Evolutionary conservation across 495 filamentous ascomycete species (phyloP), one percentile per base, ranked within the genome.

Genomic region (Massariosphaeria phaeospora): DNA sequence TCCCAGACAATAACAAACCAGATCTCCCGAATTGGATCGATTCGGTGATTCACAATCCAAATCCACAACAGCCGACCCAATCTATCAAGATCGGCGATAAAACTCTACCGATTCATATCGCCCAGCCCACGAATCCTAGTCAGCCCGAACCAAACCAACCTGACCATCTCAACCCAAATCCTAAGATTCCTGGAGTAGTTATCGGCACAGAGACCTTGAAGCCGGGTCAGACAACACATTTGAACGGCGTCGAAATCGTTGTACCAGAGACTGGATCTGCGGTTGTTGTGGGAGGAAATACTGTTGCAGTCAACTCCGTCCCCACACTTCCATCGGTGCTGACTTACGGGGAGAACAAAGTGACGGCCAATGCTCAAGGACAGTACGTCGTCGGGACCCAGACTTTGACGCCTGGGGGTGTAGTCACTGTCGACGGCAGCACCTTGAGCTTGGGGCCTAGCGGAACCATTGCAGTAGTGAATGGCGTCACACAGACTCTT

Each of bases 301-400:
- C 62, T 15, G 35, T 65, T 23, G 42, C 42, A 0, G 48, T 61
- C n/a, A 55, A 55, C 29, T 34, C 46, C n/a, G 34, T 20, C 9
- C 45, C 59, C 18, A 55, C 58, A 3, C 26, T 21, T 6, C 47
- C 52, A 12, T 36, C 57, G 13, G 51, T 56, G 10, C 55, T 65
- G 6, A 58, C 53, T 1, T 36, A 59, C 15, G 59, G 58, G n/a
- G 50, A 51, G 12, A 31, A 42, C 1, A 55, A 49, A 7, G 46
- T 62, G 3, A 65, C 62, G 9, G 59, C 62, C 7, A 53, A 62
- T 29, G 29, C 54, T 20, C 51, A 53, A 31, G 62, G 62, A 18
- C 58, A 55, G 39, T 65, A 59, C 30, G 25, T 62, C 13, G 9
- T 65, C 29, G 54, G 59, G 6, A 41, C 38, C 4, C 39, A 64